Evolutionary conservation across 176 grass and related monocot genomes (phyloP), one percentile per base, ranked within the genome.

Genomic region (Areca catechu): DNA sequence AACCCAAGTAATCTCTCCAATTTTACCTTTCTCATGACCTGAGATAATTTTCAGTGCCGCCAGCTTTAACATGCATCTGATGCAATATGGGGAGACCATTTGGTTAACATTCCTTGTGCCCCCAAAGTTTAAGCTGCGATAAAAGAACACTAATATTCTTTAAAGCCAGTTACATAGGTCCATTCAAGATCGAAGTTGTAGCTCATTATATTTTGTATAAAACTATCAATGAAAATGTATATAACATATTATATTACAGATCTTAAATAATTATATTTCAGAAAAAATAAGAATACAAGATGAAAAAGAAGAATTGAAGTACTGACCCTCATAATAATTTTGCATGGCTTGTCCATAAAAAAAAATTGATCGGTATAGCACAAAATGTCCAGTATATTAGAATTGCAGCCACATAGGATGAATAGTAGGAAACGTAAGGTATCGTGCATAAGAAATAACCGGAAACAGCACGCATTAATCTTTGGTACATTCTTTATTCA

Each of bases 21-120:
- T n/a, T n/a, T n/a, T n/a, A n/a, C n/a, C n/a, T 69, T 97, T 88
- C 56, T 92, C 93, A 80, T 79, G 81, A 4, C 93, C 86, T 61
- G 80, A 65, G 24, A 97, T 92, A 56, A 97, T 72, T 50, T 97
- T 76, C 87, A 0, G 83, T 97, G 63, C 92, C 93, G 23, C 93
- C 17, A 92, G n/a, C 75, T 76, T 80, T 97, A 29, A 97, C 83
- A 54, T 88, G 93, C 93, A 97, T 88, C 78, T 97, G 91, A 49
- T 88, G 93, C 53, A 97, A 51, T 57, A 92, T 53, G 19, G 93
- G 93, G 56, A 88, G 80, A 47, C 92, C 85, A 76, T 91, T 97
- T 51, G 93, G 81, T 74, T 97, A 92, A 24, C 83, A 97, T 97
- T 97, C 82, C 80, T 97, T 97, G 43, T 77, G 54, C n/a, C 67